Conservation (phyloP, 495 filamentous ascomycete species). For the Pyrenula massariospora region DNA sequence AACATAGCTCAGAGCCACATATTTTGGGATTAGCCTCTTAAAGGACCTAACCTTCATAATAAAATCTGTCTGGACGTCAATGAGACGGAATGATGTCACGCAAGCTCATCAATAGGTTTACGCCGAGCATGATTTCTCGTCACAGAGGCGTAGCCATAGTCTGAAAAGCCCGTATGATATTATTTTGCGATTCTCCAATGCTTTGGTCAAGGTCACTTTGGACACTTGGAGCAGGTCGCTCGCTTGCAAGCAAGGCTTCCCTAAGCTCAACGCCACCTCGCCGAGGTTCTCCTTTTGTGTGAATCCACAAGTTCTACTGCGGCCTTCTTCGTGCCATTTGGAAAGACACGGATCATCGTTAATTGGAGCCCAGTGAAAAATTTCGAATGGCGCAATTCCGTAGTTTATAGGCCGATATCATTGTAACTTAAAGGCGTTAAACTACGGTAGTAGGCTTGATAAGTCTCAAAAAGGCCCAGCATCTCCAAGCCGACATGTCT, state of each 20-base stretch:
- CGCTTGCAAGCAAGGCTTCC: background rate
- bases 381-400: background rate
- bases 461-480: background rate
- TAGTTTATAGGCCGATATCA: background rate
- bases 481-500: background rate
- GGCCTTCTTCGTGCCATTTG: background rate
- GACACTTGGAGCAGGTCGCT: background rate
- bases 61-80: background rate
- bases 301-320: background rate
- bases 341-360: background rate
- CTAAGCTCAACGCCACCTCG: background rate
- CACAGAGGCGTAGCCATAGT: background rate
- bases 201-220: background rate
- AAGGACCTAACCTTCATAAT: background rate
- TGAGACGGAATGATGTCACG: background rate
- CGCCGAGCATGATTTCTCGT: background rate
- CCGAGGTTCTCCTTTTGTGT: background rate
- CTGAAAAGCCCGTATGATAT: background rate
- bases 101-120: background rate
- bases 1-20: background rate
- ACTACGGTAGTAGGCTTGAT: background rate
- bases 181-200: background rate
- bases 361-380: background rate
- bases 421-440: background rate
- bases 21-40: background rate